Evolutionary conservation across 1,139 yeast species (phyloP).

Genomic region (Meyerozyma elateridarum): DNA sequence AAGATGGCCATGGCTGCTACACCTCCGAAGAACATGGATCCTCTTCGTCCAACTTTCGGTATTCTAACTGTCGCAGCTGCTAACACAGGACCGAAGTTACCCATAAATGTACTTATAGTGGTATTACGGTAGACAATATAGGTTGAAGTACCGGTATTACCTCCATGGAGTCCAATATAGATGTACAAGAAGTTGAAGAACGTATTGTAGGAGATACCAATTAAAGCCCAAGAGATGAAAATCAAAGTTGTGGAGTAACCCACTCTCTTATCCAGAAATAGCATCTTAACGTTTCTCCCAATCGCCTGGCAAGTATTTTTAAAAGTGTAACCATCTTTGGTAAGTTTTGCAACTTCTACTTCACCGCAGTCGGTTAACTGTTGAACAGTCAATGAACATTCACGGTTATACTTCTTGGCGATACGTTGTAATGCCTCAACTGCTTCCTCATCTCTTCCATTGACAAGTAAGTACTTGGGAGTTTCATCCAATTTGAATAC

Average conservation of each 20-base stretch:
- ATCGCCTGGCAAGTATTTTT: slow-evolving; percentile 3
- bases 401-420: slow-evolving; percentile 25
- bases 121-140: slow-evolving; percentile 48
- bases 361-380: slow-evolving; percentile 25
- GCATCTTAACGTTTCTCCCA: too few species aligned
- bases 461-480: slow-evolving; percentile 31
- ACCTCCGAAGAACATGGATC: slow-evolving; percentile 52
- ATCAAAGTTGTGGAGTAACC: slow-evolving; percentile 37
- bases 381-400: slow-evolving; percentile 26
- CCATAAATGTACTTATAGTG: slow-evolving; percentile 43
- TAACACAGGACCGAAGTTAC: slow-evolving; percentile 54
- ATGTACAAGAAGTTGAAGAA: slow-evolving; percentile 48
- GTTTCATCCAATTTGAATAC: slow-evolving; percentile 26
- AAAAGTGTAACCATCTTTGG: slow-evolving; percentile 4
- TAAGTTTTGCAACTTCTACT: slow-evolving; percentile 9
- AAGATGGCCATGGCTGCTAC: slow-evolving; percentile 48
- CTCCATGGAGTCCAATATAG: slow-evolving; percentile 45
- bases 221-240: slow-evolving; percentile 23
- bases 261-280: slow-evolving; percentile 26
- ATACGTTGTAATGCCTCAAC: slow-evolving; percentile 23
- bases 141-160: slow-evolving; percentile 30
- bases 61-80: slow-evolving; percentile 43
- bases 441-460: slow-evolving; percentile 32
- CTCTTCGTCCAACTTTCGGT: slow-evolving; percentile 51
- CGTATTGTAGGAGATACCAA: slow-evolving; percentile 10